Percentiles rank a stretch among this genome's conserved stretches.
Evolutionary conservation across 305 asterid species (phyloP).

Genomic region (Salvia sclarea): DNA sequence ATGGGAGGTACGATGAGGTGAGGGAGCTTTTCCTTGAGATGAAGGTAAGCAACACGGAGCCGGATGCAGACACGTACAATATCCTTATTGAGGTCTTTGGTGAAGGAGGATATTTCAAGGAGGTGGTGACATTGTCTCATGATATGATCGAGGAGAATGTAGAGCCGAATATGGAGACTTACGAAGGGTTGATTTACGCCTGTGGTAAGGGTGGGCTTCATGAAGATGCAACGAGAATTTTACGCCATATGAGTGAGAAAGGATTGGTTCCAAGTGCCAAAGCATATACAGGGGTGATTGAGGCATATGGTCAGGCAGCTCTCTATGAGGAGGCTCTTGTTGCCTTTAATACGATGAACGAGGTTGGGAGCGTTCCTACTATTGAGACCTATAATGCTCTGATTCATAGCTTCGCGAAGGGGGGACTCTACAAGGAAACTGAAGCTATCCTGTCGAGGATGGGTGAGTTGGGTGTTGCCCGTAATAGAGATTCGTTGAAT

Average conservation of each 20-base stretch:
- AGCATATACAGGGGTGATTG: constrained; percentile 76
- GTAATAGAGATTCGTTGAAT: constrained; percentile 67
- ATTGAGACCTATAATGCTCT: constrained; percentile 78
- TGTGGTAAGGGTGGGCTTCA: constrained; percentile 98
- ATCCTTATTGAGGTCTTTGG: constrained; percentile 89
- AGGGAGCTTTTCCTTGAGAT: constrained; percentile 94
- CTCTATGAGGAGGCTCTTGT: constrained; percentile 93
- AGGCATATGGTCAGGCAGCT: constrained; percentile 92
- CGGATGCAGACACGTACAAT: constrained; percentile 84
- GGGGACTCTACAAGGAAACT: constrained; percentile 87
- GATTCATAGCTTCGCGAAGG: constrained; percentile 79
- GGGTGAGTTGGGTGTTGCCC: constrained; percentile 67
- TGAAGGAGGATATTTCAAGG: constrained; percentile 98
- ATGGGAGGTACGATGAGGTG: constrained; percentile 88
- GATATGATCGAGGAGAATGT: constrained; percentile 93
- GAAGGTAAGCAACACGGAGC: constrained; percentile 92
- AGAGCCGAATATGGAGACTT: constrained; percentile 98
- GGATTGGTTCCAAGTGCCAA: constrained; percentile 88
- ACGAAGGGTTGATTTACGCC: constrained; percentile 82
- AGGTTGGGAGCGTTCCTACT: constrained; percentile 76
- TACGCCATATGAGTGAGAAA: constrained; percentile 73
- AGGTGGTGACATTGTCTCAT: constrained; percentile 93
- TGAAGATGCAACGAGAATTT: constrained; percentile 71
- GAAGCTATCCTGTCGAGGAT: constrained; percentile 73
- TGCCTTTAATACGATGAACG: constrained; percentile 89